Evolutionary conservation across 345 rosid genomes (phyloP), one percentile per base, ranked within the genome.

Genomic region (Geranium rotundifolium): DNA sequence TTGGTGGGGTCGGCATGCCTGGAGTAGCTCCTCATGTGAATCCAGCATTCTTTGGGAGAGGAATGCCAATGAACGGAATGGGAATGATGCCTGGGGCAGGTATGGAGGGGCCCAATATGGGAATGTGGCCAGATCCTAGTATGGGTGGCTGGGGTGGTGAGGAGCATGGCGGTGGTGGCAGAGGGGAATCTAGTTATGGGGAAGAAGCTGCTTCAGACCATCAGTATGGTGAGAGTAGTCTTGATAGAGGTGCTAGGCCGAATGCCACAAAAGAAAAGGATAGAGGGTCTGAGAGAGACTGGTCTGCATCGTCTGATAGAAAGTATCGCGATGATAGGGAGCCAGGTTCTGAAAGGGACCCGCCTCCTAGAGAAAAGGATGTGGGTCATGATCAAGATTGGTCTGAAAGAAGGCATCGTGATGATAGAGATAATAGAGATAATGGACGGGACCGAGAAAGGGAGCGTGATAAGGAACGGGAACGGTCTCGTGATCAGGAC

Each of bases 11-110:
- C 65, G 83, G 91, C 58, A 74, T 85, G 69, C 87, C 89, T 67
- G 95, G 89, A 29, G 91, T 85, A 59, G 95, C 91, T 71, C 95
- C 95, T 49, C 95, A 88, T 72, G 85, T 88, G 49, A 88, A 88
- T 72, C 91, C 91, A 18, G 89, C 91, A n/a, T 84, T 88, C 63
- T 88, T 88, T 69, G 85, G 84, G 41, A 76, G 84, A 62, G 88
- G 89, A 58, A 84, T 88, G 88, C 88, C 87, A 3, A 81, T 84
- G 79, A 78, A 72, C 73, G 89, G 80, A 63, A 80, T 88, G 88
- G 89, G 91, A 39, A 88, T 88, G 91, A 82, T 85, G 89, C 87
- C 82, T 6, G 63, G 71, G 23, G 50, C 79, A 61, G 86, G 80
- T 61, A 75, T 84, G 63, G 95, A 85, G 69, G 91, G 87, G n/a